A percentile compares a stretch with the other conserved stretches of the same genome.
phyloP scores from a whole-genome alignment of 2,329 filamentous ascomycete species.

The Verticillium albo-atrum region DNA sequence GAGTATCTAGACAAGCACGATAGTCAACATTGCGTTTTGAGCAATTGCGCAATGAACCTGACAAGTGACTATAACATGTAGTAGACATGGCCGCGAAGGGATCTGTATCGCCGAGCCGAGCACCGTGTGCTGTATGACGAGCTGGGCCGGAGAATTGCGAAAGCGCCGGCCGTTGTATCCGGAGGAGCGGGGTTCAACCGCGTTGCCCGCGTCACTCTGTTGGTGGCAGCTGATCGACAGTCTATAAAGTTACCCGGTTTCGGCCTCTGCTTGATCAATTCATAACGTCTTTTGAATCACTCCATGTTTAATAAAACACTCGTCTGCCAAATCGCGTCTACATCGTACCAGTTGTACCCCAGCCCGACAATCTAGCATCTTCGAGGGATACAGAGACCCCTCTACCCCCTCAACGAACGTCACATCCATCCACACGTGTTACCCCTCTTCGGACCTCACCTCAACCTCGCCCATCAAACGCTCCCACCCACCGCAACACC shows the following conservation, averaged over 20 bases:
- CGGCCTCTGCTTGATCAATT: not conserved
- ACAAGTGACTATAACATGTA: not conserved
- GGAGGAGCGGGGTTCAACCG: not conserved
- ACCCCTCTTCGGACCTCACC: too few species aligned
- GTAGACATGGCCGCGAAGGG: not conserved
- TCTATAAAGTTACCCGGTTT: not conserved
- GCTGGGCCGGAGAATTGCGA: not conserved
- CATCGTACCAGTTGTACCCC: too few species aligned
- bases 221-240: not conserved
- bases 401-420: too few species aligned
- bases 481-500: too few species aligned
- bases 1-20: not conserved
- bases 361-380: too few species aligned
- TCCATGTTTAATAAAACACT: too few species aligned
- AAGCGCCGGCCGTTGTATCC: not conserved
- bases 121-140: not conserved
- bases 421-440: not conserved
- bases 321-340: too few species aligned
- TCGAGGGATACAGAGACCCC: too few species aligned
- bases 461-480: too few species aligned
- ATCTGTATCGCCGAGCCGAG: not conserved
- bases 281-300: too few species aligned
- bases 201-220: too few species aligned
- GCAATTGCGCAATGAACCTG: not conserved
- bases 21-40: not conserved